Base-by-base conservation (phyloP, 2,329 filamentous ascomycete species). In the Aspergillus fumigatiaffinis region DNA sequence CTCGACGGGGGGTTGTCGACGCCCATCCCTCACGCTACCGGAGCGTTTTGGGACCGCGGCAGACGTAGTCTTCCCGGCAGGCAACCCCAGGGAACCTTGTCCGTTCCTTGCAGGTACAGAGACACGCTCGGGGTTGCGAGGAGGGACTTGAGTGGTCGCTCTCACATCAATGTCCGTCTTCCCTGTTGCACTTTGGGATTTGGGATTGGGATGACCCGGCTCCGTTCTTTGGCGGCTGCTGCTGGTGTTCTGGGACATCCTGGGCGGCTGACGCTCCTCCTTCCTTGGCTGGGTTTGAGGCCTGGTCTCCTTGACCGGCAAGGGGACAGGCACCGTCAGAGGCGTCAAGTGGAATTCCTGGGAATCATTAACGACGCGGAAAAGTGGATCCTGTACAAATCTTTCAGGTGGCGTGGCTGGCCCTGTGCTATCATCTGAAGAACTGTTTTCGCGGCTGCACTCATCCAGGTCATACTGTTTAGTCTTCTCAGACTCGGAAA, bases 381-480 rank as follows among this genome's bases (percentile, higher is more conserved):
- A 54, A 25, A 58, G 28, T 17, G 60, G 66, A 49, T 68, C 64
- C 26, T 63, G 58, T 54, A 57, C 57, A 42, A 52, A 50, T 23
- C 56, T 52, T 51, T 48, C 41, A n/a, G 66, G 64, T 54, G 70
- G 67, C 7, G 69, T 73, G 32, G 57, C 54, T 47, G 63, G 69
- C 20, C 66, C 66, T 32, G 60, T 54, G 41, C 66, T 69, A 35
- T 70, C 68, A 51, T 67, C 64, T 9, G 71, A 71, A 23, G 67
- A 69, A 38, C 62, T 51, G 57, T 60, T 65, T 44, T 57, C 65
- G 28, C 64, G 58, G 47, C 51, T 58, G 28, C 59, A 51, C 3
- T 56, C 58, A 52, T 56, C 66, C 53, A 23, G 21, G 21, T 17
- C 44, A 47, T 26, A 23, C 23, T 47, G 3, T 14, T 54, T 65